Conservation (phyloP, 805 yeast genomes). For the Kurtzmaniella fragi region DNA sequence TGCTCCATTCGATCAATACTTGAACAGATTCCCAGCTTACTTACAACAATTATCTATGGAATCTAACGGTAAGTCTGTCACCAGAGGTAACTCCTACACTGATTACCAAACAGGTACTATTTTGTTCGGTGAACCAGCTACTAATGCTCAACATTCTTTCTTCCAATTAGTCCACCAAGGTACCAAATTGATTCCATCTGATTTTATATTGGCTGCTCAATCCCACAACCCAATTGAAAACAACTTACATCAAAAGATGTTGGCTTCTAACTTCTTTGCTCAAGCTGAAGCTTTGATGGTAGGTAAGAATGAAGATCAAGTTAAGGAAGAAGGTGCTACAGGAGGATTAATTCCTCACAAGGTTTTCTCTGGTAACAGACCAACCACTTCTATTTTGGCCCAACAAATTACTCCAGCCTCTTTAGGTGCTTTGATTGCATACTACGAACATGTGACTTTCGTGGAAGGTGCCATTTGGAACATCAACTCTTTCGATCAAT, state of each 20-base stretch:
- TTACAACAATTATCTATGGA: slow-evolving; percentile 98
- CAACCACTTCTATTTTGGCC: slow-evolving; percentile 94
- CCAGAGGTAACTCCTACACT: slow-evolving; percentile 87
- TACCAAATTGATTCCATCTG: slow-evolving; percentile 94
- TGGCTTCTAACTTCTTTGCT: slow-evolving; percentile 98
- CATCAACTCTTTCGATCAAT: slow-evolving; percentile 98
- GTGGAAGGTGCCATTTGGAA: slow-evolving; percentile 99
- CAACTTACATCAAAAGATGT: slow-evolving; percentile 94
- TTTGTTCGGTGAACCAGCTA: slow-evolving; percentile 97
- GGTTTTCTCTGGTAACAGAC: slow-evolving; percentile 96
- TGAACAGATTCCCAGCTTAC: slow-evolving; percentile 99
- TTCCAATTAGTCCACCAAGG: slow-evolving; percentile 99
- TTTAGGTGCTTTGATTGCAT: slow-evolving; percentile 92
- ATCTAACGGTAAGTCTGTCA: slow-evolving; percentile 96
- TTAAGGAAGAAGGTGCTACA: slow-evolving; percentile 83
- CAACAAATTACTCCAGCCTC: slow-evolving; percentile 96
- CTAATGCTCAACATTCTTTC: slow-evolving; percentile 98
- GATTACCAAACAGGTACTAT: slow-evolving; percentile 95
- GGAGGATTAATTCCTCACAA: slow-evolving; percentile 91
- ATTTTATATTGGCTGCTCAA: slow-evolving; percentile 93
- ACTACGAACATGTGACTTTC: slow-evolving; percentile 96
- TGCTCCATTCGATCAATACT: slow-evolving; percentile 97
- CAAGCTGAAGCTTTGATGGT: slow-evolving; percentile 97
- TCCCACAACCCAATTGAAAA: slow-evolving; percentile 95
- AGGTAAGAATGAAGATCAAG: slow-evolving; percentile 83